Evolutionary conservation across 2,329 filamentous ascomycete genomes (phyloP).

Genomic region (Triangularia verruculosa): DNA sequence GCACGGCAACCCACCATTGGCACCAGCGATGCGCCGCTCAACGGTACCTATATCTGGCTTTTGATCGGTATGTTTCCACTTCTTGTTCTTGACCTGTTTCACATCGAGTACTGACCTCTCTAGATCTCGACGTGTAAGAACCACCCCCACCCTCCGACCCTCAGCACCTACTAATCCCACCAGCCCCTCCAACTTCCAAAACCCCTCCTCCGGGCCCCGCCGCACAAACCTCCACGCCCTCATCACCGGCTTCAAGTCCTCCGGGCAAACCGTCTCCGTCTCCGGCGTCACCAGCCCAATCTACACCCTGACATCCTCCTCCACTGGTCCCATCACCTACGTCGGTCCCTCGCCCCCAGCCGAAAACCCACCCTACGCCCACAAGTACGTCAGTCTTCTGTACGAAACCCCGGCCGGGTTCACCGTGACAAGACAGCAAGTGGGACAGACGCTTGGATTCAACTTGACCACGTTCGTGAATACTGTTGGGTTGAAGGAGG

Average conservation of each 20-base stretch:
- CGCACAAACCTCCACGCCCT: conserved; percentile 29
- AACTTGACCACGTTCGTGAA: conserved; percentile 33
- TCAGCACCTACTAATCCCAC: background rate
- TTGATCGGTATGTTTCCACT: conserved; percentile 29
- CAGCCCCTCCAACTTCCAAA: conserved; percentile 27
- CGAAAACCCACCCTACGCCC: conserved; percentile 36
- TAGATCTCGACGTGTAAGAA: conserved; percentile 25
- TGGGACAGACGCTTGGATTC: conserved; percentile 34
- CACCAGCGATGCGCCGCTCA: conserved; percentile 23
- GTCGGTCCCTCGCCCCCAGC: conserved; percentile 34
- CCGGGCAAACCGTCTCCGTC: conserved; percentile 6
- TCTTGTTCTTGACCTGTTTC: background rate
- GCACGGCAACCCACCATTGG: conserved; percentile 28
- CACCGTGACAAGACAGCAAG: conserved; percentile 32
- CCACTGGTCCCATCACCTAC: conserved; percentile 26
- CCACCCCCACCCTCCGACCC: background rate
- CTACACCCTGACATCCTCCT: conserved; percentile 22
- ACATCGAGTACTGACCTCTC: background rate
- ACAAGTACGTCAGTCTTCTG: conserved; percentile 39
- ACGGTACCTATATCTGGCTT: conserved; percentile 28
- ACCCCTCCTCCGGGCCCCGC: conserved; percentile 24
- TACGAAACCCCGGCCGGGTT: conserved; percentile 37
- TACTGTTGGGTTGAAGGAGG: conserved; percentile 28
- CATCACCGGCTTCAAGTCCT: conserved; percentile 28
- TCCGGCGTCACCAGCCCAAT: conserved; percentile 14